Percentiles rank a stretch among this genome's conserved stretches.
phyloP scores from a whole-genome alignment of 805 yeast genomes.

The Candida palmyrensis region DNA sequence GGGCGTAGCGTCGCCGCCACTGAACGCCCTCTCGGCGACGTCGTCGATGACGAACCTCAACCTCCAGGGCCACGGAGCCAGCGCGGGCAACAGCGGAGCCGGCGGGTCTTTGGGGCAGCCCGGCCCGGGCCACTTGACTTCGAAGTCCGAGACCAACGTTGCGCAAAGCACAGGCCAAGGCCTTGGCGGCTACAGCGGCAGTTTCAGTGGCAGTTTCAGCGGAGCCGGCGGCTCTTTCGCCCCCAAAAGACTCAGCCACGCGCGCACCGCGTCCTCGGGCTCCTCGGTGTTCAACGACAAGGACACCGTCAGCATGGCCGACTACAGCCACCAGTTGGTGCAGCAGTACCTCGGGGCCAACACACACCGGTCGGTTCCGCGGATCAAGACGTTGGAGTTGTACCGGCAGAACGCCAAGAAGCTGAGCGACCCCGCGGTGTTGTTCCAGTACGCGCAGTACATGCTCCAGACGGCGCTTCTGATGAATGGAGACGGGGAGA shows the following conservation, averaged over 20 bases:
- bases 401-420: constrained; percentile 82
- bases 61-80: constrained; percentile 7
- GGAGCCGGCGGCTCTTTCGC: neutral
- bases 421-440: constrained; percentile 78
- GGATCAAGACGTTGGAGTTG: constrained; percentile 79
- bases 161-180: constrained; percentile 10
- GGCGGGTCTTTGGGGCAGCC: neutral
- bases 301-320: constrained; percentile 37
- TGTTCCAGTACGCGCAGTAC: constrained; percentile 88
- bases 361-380: constrained; percentile 53
- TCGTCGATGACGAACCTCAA: constrained; percentile 34
- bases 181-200: neutral
- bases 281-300: constrained; percentile 30
- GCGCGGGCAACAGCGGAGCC: neutral
- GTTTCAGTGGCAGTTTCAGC: neutral
- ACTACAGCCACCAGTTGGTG: constrained; percentile 47
- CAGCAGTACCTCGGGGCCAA: constrained; percentile 50
- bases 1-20: constrained; percentile 18
- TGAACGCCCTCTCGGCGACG: constrained; percentile 25
- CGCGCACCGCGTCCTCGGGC: constrained; percentile 31
- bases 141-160: constrained; percentile 25
- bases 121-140: constrained; percentile 5
- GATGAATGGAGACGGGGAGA: constrained; percentile 32
- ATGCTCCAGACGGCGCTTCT: constrained; percentile 80
- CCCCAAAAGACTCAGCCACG: constrained; percentile 18